These are phyloP conservation scores for Pulveroboletus sp. DNA, from an alignment of 768 basidiomycete genomes.

Conservation along the genomic window DNA sequence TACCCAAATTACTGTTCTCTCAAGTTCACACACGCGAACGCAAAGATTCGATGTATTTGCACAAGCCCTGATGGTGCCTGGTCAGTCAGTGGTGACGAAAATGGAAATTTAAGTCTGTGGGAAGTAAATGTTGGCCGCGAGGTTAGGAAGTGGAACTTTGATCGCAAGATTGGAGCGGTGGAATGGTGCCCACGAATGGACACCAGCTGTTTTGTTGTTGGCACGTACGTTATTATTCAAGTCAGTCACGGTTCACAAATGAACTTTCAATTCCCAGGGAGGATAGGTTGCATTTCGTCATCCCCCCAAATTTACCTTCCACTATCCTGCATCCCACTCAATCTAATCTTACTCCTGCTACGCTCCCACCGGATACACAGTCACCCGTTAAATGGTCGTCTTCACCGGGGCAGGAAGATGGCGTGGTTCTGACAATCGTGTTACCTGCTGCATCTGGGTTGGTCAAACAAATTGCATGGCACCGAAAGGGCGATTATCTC, in stretches of 20 bases:
- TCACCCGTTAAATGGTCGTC: conserved; percentile 71
- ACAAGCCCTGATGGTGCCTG: conserved; percentile 88
- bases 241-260: conserved; percentile 3
- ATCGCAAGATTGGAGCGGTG: conserved; percentile 71
- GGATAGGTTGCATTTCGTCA: conserved; percentile 70
- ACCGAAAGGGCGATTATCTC: conserved; percentile 91
- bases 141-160: conserved; percentile 81
- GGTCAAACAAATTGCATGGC: conserved; percentile 85
- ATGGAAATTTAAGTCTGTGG: conserved; percentile 83
- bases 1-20: conserved; percentile 88
- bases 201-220: conserved; percentile 72
- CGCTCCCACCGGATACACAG: conserved; percentile 55
- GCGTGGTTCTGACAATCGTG: conserved; percentile 54
- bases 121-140: conserved; percentile 87
- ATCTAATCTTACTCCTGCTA: conserved; percentile 55
- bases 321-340: conserved; percentile 54
- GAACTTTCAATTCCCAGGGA: conserved; percentile 48
- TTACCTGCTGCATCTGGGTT: conserved; percentile 64
- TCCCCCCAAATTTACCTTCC: conserved; percentile 73
- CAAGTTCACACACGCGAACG: conserved; percentile 59
- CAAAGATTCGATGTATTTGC: conserved; percentile 68
- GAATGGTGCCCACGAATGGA: conserved; percentile 94
- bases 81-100: conserved; percentile 89
- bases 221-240: conserved; percentile 52
- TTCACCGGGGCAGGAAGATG: conserved; percentile 43